A percentile compares a stretch with the other conserved stretches of the same genome.
Evolutionary conservation across 345 rosid genomes (phyloP).

Genomic region (Camelina sativa): DNA sequence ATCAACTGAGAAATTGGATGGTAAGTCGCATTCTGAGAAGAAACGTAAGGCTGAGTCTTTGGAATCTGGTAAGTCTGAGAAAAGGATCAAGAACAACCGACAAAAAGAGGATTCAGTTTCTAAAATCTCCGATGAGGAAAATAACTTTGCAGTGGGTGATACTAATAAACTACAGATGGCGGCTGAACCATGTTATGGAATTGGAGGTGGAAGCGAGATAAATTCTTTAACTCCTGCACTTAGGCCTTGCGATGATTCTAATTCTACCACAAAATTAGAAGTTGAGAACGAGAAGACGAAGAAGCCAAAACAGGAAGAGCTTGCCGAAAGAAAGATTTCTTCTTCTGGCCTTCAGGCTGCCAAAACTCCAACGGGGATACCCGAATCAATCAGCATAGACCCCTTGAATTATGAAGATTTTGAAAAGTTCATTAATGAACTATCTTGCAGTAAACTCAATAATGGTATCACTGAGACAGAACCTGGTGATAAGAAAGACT

Average conservation of each 20-base stretch:
- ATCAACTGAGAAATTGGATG: constrained; percentile 26
- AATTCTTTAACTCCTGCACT: constrained; percentile 23
- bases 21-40: constrained; percentile 40
- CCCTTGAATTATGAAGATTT: constrained; percentile 30
- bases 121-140: constrained; percentile 38
- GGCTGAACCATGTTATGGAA: constrained; percentile 37
- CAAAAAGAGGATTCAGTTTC: constrained; percentile 25
- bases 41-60: constrained; percentile 50
- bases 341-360: constrained; percentile 10
- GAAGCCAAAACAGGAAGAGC: constrained; percentile 7
- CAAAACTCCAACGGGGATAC: background rate
- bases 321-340: constrained; percentile 30
- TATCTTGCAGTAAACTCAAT: constrained; percentile 31
- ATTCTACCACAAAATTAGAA: background rate
- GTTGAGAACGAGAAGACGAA: constrained; percentile 19
- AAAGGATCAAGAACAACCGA: constrained; percentile 26
- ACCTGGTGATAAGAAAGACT: constrained; percentile 38
- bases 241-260: constrained; percentile 15
- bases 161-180: constrained; percentile 32
- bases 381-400: constrained; percentile 41
- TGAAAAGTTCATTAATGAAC: constrained; percentile 27
- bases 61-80: constrained; percentile 32
- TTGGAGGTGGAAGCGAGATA: constrained; percentile 41
- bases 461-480: constrained; percentile 33
- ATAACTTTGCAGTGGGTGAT: constrained; percentile 21